phyloP scores from a whole-genome alignment of 108 stramenopile genomes.

The Chaetoceros muelleri region DNA sequence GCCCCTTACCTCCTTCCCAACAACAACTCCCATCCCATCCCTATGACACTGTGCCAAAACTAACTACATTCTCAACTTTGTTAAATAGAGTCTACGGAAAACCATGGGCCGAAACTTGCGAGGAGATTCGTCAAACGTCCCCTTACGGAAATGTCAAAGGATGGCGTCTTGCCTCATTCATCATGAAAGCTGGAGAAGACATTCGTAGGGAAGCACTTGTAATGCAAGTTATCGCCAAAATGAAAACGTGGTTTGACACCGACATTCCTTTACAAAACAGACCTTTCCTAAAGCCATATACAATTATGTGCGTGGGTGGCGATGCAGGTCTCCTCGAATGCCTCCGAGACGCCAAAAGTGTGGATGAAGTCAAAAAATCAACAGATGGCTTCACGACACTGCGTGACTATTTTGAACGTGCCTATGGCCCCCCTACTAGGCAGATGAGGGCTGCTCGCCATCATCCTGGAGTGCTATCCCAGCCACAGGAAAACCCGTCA shows the following conservation, averaged over 20 bases:
- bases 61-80: conserved; percentile 27
- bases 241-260: conserved; percentile 61
- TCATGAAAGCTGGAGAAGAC: conserved; percentile 86
- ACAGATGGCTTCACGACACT: conserved; percentile 66
- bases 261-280: conserved; percentile 64
- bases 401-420: conserved; percentile 63
- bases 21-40: not conserved
- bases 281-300: conserved; percentile 74
- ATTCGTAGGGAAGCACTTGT: conserved; percentile 82
- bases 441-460: not conserved
- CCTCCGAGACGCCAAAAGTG: conserved; percentile 70
- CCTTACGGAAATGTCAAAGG: conserved; percentile 65
- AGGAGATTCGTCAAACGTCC: conserved; percentile 56
- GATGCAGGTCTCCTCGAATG: conserved; percentile 83
- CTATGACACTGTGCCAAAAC: conserved; percentile 3
- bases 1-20: not conserved
- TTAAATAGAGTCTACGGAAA: conserved; percentile 67
- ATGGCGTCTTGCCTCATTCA: conserved; percentile 78
- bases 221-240: conserved; percentile 74
- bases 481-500: no score
- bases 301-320: conserved; percentile 83
- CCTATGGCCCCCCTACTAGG: conserved; percentile 44
- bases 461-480: not conserved
- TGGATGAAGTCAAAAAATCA: conserved; percentile 79
- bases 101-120: conserved; percentile 60